A percentile compares a stretch with the other conserved stretches of the same genome.
Evolutionary conservation across 108 stramenopile genomes (phyloP).

Genomic region (Pseudonitzschia multiseries): DNA sequence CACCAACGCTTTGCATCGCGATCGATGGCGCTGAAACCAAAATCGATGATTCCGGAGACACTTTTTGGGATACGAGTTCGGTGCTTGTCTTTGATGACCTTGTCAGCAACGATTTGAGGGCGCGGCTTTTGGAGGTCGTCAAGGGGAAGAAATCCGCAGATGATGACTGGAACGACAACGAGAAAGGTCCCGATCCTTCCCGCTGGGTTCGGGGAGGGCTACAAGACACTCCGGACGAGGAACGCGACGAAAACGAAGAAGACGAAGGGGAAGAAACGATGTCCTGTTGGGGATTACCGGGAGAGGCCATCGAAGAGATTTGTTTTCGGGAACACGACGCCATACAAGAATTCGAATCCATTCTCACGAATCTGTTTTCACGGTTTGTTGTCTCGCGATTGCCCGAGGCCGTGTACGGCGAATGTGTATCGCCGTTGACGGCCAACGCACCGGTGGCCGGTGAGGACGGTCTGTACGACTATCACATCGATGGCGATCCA

Average conservation of each 20-base stretch:
- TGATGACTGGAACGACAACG: conserved; percentile 38
- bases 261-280: conserved; percentile 20
- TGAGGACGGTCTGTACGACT: conserved; percentile 44
- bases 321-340: conserved; percentile 58
- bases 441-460: conserved; percentile 68
- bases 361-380: conserved; percentile 47
- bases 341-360: conserved; percentile 56
- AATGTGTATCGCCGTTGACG: conserved; percentile 59
- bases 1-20: conserved; percentile 42
- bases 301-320: conserved; percentile 61
- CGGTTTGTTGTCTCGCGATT: conserved; percentile 49
- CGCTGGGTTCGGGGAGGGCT: conserved; percentile 64
- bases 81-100: conserved; percentile 60
- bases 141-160: conserved; percentile 36
- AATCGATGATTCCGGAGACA: conserved; percentile 20
- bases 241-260: conserved; percentile 14
- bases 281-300: conserved; percentile 52
- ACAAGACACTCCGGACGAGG: too few relatives aligned
- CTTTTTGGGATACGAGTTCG: conserved; percentile 58
- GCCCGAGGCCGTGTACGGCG: conserved; percentile 65
- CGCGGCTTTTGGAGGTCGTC: conserved; percentile 48
- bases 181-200: conserved; percentile 56
- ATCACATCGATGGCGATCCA: conserved; percentile 80
- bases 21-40: conserved; percentile 53
- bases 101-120: conserved; percentile 42